Conservation (phyloP, 2,329 filamentous ascomycete genomes). For the Thelonectria olida region DNA sequence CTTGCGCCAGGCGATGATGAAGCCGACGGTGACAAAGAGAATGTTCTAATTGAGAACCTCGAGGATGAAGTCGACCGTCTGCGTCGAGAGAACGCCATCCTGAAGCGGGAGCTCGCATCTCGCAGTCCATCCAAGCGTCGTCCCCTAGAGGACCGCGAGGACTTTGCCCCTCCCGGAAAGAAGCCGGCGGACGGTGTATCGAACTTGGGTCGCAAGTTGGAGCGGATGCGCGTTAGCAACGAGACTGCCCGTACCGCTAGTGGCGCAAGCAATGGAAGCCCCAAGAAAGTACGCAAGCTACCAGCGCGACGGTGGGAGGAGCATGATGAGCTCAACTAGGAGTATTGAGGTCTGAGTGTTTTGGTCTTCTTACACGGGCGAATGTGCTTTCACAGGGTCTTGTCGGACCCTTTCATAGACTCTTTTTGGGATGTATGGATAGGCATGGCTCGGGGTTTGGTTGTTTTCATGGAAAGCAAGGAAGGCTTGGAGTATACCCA, state of each 20-base stretch:
- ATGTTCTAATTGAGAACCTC: conserved; percentile 69
- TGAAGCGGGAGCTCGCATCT: conserved; percentile 72
- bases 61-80: conserved; percentile 77
- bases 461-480: conserved; percentile 8
- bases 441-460: conserved; percentile 20
- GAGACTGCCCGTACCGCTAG: conserved; percentile 41
- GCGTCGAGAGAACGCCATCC: conserved; percentile 68
- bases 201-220: conserved; percentile 58
- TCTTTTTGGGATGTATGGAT: conserved; percentile 20
- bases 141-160: conserved; percentile 64
- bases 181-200: conserved; percentile 41
- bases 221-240: conserved; percentile 59
- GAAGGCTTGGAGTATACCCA: conserved; percentile 38
- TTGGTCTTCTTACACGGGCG: conserved; percentile 6
- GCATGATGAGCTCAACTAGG: conserved; percentile 48
- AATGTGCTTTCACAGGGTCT: conserved; percentile 11
- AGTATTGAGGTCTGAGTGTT: conserved; percentile 16
- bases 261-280: conserved; percentile 51
- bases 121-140: conserved; percentile 71
- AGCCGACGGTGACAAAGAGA: conserved; percentile 65
- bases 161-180: conserved; percentile 43
- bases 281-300: conserved; percentile 64
- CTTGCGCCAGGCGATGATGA: conserved; percentile 53
- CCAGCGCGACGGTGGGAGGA: conserved; percentile 60
- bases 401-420: conserved; percentile 26